These are phyloP conservation scores for Salpingoeca rosetta DNA, from an alignment of 78 protist species.

Conservation along the genomic window DNA sequence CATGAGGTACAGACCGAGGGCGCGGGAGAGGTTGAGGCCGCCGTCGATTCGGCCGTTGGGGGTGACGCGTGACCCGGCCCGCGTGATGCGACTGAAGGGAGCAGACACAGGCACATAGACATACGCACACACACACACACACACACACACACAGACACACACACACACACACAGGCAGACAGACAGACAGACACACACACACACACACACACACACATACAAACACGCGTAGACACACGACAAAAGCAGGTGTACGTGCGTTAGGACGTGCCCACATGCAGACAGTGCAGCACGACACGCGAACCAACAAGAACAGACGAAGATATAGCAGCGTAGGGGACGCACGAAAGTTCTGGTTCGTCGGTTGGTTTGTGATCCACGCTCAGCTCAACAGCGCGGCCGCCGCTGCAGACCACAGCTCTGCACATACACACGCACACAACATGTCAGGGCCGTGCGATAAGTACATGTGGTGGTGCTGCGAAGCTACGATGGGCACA, in stretches of 20 bases:
- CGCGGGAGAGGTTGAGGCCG: conserved; percentile 38
- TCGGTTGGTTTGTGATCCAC: conserved; percentile 33
- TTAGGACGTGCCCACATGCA: too few species aligned
- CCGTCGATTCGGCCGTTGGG: conserved; percentile 42
- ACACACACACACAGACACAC: too few species aligned
- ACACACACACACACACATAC: too few species aligned
- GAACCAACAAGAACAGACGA: background rate
- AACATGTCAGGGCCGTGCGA: background rate
- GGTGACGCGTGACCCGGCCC: conserved; percentile 7
- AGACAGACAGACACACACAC: too few species aligned
- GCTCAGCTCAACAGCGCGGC: conserved; percentile 8
- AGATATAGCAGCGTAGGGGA: background rate
- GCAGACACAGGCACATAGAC: background rate
- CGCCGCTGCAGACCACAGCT: conserved; percentile 20
- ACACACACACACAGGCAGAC: too few species aligned
- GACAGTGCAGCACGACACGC: background rate
- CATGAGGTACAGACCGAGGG: too few species aligned
- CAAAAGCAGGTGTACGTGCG: background rate
- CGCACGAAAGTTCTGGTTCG: background rate
- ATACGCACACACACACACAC: background rate
- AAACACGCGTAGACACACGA: too few species aligned
- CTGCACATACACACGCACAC: too few species aligned
- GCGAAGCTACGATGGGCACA: background rate
- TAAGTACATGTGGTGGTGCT: background rate
- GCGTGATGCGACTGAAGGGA: background rate